Evolutionary conservation across 106 monocot species (phyloP), one percentile per base, ranked within the genome.

Genomic region (Alisma plantagoaquatica): DNA sequence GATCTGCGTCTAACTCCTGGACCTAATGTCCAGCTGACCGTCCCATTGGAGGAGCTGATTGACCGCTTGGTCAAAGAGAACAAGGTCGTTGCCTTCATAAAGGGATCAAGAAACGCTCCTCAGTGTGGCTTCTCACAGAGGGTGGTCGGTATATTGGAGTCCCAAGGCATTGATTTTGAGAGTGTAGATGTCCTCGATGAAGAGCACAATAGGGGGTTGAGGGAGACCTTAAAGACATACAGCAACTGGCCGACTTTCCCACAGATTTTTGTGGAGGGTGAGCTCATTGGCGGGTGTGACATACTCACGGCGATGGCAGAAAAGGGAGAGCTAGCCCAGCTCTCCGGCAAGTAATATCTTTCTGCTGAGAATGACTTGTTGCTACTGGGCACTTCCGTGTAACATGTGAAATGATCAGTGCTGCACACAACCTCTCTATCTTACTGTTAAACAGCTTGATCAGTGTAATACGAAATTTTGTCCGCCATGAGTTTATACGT

Each of bases 211-310:
- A 55, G 9, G 53, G 88, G 88, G 31, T 54, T 96, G 61, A 81
- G 88, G 75, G 94, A 96, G 59, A 78, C 70, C 3, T 53, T 96
- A 59, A 96, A 96, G 70, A 75, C 21, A 11, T 96, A 96, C 56
- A 96, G 94, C 71, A 96, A 84, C 33, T 96, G 94, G 94, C 94
- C 94, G 8, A 96, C 94, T 2, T 89, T 96, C 43, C 94, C 94
- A 0, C 94, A 96, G 60, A 69, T 96, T 33, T 96, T 89, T 49
- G 78, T 78, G 3, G 58, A 60, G 22, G 94, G 94, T 3, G 94
- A 88, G 66, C 80, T 96, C 49, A 35, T 96, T 19, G 94, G 94
- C n/a, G 94, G 94, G 5, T 96, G 94, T 32, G 94, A 96, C 47
- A 96, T 96, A 35, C 68, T 96, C 54, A 57, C 78, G 3, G 75